Base-by-base conservation (phyloP, 78 protist genomes). In the Cavenderia fasciculata region DNA sequence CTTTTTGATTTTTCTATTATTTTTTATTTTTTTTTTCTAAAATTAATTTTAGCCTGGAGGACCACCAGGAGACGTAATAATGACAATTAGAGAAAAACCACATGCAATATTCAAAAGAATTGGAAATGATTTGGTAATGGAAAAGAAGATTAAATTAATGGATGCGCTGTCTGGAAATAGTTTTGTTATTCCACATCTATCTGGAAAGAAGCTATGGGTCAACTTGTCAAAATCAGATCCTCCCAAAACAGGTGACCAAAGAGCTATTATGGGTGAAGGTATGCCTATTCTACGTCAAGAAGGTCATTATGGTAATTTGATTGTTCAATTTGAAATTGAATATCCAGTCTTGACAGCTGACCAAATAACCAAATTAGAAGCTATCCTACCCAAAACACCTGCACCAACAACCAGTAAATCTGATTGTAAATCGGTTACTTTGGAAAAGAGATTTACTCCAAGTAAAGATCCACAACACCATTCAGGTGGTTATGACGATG, bases 211-310 rank as follows among this genome's bases (percentile, higher is more conserved):
- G 34, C 56, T 89, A 7, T 63, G 85, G 76, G 74, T 89, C 33
- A 52, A 69, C 18, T 52, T 49, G 4, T 31, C 56, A 0, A 79
- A 65, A 41, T 57, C 57, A 14, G 88, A 74, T 31, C 31, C 41
- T 4, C 62, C 78, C 16, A 63, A 65, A 54, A 77, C 86, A 33
- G 77, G 70, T 23, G 84, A 72, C 31, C 41, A 54, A 29, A 59
- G 87, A 52, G 46, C 27, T 27, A 70, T 89, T n/a, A 74, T 47
- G 2, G 77, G 87, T 46, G 94, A 89, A 31, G 94, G 94, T 56
- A 89, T 89, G 94, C 82, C 79, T 23, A 66, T 77, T 10, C 36
- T 41, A 2, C 76, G 78, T 51, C 79, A 59, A 8, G 11, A 43
- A 10, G 25, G 62, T 4, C 68, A 62, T 41, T 77, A 59, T 44